A percentile compares a stretch with the other conserved stretches of the same genome.
phyloP scores from a whole-genome alignment of 345 rosid genomes.

The Eutrema heterophyllum region DNA sequence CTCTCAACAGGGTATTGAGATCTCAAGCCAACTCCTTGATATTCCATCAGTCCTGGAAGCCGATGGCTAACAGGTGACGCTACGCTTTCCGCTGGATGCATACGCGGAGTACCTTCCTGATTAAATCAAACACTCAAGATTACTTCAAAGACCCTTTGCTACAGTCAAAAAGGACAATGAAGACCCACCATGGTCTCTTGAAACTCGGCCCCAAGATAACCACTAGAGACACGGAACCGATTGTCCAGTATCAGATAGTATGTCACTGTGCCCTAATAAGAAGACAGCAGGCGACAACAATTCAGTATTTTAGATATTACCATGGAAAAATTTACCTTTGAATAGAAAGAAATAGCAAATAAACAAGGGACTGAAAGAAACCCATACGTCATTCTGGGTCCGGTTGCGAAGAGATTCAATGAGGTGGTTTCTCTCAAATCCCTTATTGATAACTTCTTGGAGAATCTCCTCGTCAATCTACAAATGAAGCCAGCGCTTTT shows the following conservation, averaged over 20 bases:
- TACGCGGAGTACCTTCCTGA: constrained; percentile 66
- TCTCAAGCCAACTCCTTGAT: constrained; percentile 60
- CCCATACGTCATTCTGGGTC: constrained; percentile 60
- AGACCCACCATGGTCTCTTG: constrained; percentile 63
- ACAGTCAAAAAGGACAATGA: constrained; percentile 1
- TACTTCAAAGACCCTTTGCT: constrained; percentile 2
- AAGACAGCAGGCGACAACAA: constrained; percentile 17
- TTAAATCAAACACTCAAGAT: constrained; percentile 13
- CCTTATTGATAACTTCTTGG: constrained; percentile 65
- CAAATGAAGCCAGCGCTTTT: constrained; percentile 9
- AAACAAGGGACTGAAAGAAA: constrained; percentile 7
- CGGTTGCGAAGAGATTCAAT: constrained; percentile 75
- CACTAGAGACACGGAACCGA: constrained; percentile 58
- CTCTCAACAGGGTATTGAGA: constrained; percentile 56
- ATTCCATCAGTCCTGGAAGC: constrained; percentile 62
- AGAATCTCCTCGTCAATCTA: constrained; percentile 93
- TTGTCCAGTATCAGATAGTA: constrained; percentile 87
- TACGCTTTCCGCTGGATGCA: constrained; percentile 56
- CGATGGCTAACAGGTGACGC: constrained; percentile 55
- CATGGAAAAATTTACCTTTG: neutral
- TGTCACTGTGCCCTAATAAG: constrained; percentile 77
- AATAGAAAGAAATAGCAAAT: constrained; percentile 3
- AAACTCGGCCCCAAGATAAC: constrained; percentile 74
- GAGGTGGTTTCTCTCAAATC: constrained; percentile 61
- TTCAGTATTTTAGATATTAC: neutral